phyloP scores from a whole-genome alignment of 257 asterid species.

The Paulownia fortunei region DNA sequence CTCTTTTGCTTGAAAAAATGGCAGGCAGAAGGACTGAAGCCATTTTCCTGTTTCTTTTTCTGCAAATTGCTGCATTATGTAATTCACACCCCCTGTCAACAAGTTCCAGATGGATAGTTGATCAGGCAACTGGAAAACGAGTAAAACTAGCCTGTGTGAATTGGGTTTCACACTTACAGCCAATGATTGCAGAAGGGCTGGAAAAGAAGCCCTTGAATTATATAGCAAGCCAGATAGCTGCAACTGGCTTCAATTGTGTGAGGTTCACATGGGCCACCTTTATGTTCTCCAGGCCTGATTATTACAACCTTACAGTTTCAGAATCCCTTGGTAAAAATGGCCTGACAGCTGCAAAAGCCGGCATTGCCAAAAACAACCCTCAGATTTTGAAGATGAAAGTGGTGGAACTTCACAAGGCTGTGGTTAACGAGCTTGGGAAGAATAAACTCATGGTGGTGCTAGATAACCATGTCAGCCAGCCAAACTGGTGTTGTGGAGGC shows the following conservation, averaged over 20 bases:
- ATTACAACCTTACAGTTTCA: slow-evolving; percentile 45
- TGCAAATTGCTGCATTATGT: slow-evolving; percentile 25
- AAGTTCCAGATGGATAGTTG: slow-evolving; percentile 64
- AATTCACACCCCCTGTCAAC: slow-evolving; percentile 51
- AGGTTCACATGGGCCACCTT: slow-evolving; percentile 72
- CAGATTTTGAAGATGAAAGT: slow-evolving; percentile 42
- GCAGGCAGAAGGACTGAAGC: not conserved
- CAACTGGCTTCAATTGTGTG: slow-evolving; percentile 72
- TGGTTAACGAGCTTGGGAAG: slow-evolving; percentile 55
- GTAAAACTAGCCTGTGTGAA: slow-evolving; percentile 68
- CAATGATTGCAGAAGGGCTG: slow-evolving; percentile 71
- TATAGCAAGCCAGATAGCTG: slow-evolving; percentile 33
- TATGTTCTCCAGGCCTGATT: slow-evolving; percentile 63
- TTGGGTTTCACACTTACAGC: slow-evolving; percentile 64
- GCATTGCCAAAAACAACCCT: slow-evolving; percentile 56
- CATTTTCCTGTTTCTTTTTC: slow-evolving; percentile 23
- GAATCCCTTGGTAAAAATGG: slow-evolving; percentile 46
- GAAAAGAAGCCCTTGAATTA: slow-evolving; percentile 53
- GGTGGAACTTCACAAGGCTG: slow-evolving; percentile 54
- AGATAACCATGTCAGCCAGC: slow-evolving; percentile 74
- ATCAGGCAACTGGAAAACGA: slow-evolving; percentile 42
- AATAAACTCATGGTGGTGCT: slow-evolving; percentile 63
- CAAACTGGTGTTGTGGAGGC: slow-evolving; percentile 65
- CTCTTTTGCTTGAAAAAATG: slow-evolving; percentile 8
- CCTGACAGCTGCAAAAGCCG: slow-evolving; percentile 47